Percentiles rank a stretch among this genome's conserved stretches.
phyloP scores from a whole-genome alignment of 306 rosid genomes.

The Ceratonia siliqua region DNA sequence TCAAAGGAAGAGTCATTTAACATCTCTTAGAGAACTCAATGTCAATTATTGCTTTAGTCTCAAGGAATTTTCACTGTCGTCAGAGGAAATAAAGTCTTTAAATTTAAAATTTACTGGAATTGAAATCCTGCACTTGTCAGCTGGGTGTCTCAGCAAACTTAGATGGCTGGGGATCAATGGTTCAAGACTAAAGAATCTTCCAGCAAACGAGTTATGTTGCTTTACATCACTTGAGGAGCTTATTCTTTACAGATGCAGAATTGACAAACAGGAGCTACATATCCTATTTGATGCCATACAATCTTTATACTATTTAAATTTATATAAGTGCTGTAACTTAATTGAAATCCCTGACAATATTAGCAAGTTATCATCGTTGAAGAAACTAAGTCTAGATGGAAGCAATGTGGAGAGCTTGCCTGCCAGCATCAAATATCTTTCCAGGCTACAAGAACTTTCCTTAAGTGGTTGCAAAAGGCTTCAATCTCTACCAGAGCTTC shows the following conservation, averaged over 20 bases:
- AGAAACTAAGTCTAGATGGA: conserved; percentile 17
- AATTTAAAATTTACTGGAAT: background rate
- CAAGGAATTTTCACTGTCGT: background rate
- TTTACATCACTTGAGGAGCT: background rate
- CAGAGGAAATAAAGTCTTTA: background rate
- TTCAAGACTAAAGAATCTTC: background rate
- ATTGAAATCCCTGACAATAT: conserved; percentile 4
- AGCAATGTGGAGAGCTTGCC: conserved; percentile 31
- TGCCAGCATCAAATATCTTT: background rate
- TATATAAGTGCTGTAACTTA: background rate
- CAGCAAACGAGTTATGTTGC: background rate
- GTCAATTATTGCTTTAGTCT: background rate
- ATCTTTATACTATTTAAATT: background rate
- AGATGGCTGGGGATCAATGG: background rate
- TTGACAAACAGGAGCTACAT: background rate
- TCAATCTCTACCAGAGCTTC: conserved; percentile 28
- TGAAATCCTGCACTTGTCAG: conserved; percentile 1
- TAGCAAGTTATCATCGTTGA: conserved; percentile 8
- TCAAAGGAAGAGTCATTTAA: background rate
- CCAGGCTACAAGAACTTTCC: background rate
- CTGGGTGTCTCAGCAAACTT: background rate
- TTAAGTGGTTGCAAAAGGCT: background rate
- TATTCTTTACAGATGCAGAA: background rate
- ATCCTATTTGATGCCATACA: background rate
- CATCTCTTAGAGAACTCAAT: background rate